phyloP scores from a whole-genome alignment of 1,139 yeast species.

The Geotrichum cucujoidarum region DNA sequence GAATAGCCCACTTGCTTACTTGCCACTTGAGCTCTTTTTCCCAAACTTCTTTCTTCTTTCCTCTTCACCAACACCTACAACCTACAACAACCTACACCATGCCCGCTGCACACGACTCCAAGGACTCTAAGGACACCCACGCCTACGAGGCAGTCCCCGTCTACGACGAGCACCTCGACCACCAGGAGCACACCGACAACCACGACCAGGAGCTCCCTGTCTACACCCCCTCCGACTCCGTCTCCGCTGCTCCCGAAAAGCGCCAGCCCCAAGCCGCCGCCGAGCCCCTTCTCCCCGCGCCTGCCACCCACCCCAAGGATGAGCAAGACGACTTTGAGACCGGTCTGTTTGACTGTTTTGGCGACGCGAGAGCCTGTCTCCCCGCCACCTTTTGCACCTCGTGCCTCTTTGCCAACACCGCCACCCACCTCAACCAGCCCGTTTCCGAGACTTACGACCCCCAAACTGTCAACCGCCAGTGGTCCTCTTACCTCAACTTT shows the following conservation, averaged over 20 bases:
- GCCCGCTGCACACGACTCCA: background rate
- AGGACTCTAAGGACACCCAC: background rate
- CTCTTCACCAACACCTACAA: background rate
- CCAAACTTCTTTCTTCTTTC: background rate
- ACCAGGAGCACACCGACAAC: no score
- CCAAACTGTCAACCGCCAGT: background rate
- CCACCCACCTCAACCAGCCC: background rate
- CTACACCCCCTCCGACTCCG: background rate
- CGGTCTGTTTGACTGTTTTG: slow-evolving; percentile 3
- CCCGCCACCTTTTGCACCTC: background rate
- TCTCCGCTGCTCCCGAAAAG: background rate
- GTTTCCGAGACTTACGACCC: background rate
- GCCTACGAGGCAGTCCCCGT: slow-evolving; percentile 1
- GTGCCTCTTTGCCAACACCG: slow-evolving; percentile 8
- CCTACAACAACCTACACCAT: background rate
- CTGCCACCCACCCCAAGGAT: background rate
- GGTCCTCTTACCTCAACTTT: slow-evolving; percentile 1
- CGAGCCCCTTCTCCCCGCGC: no score
- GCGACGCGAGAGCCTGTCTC: background rate
- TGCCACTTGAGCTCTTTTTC: no score
- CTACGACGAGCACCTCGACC: slow-evolving; percentile 1
- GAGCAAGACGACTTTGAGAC: background rate
- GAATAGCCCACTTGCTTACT: no score
- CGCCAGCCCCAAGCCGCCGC: background rate
- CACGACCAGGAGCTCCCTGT: slow-evolving; percentile 1